Base-by-base conservation (phyloP, 306 rosid species). In the Bauhinia variegata region DNA sequence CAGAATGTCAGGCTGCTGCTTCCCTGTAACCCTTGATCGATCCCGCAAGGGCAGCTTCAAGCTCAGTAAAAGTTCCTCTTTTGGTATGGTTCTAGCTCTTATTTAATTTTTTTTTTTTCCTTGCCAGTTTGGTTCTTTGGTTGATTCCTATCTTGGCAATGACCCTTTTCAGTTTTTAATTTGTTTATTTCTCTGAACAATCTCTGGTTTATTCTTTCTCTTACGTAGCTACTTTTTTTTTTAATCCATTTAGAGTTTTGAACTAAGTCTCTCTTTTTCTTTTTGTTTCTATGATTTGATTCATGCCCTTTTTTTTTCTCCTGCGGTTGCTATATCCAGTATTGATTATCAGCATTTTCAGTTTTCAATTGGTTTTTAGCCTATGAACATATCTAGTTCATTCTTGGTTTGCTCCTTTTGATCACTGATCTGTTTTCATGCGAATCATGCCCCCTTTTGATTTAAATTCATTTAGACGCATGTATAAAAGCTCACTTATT, bases 1-100 rank as follows among this genome's bases (percentile, higher is more conserved):
- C 73, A 51, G 55, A 39, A 78, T 77, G 86, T 56, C 41, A 10
- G 67, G 84, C 39, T 79, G 83, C 54, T 79, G 87, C 70, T 85
- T 85, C 68, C 79, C 83, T 14, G 54, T 67, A 36, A 57, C 23
- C 17, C 47, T 70, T 8, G 59, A 30, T 11, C n/a, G 59, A 4
- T 65, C 66, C 14, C 57, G 60, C 23, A 72, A 55, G 38, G 68
- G 74, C 7, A 56, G 60, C 73, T 68, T 55, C 67, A 65, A 41
- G 73, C 42, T 64, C 31, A 9, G 28, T 11, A 60, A 30, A 57
- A 31, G 33, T 46, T 41, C 75, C 42, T 56, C 76, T 57, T 60
- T 39, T 23, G 86, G 82, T 78, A 78, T 65, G 12, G 19, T 41
- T 47, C 23, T 62, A 2, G 0, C 31, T 6, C 37, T 23, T 73